phyloP scores from a whole-genome alignment of 2,329 filamentous ascomycete species.

The Helicocarpus griseus region DNA sequence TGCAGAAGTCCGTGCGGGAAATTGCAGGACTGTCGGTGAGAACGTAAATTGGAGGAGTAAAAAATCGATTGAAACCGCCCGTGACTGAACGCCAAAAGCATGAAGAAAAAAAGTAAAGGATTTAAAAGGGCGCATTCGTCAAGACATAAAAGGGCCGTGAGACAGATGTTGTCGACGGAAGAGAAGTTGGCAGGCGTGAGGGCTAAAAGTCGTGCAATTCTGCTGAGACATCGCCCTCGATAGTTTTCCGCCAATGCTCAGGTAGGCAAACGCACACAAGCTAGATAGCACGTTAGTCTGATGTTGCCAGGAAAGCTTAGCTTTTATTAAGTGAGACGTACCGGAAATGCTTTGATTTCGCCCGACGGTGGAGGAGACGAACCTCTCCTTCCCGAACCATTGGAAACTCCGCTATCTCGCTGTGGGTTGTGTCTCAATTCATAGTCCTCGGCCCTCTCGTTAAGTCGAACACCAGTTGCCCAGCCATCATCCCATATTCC shows the following conservation, averaged over 20 bases:
- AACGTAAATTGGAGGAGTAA: background rate
- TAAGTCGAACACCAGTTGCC: constrained; percentile 82
- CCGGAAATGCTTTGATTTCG: constrained; percentile 93
- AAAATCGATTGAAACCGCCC: constrained; percentile 1
- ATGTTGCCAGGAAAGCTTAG: background rate
- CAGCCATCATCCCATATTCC: constrained; percentile 99
- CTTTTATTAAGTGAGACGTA: constrained; percentile 14
- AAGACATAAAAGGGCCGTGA: constrained; percentile 26
- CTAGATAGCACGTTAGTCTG: constrained; percentile 8
- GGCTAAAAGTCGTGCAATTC: constrained; percentile 13
- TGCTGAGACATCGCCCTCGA: constrained; percentile 60
- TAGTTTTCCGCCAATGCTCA: constrained; percentile 93
- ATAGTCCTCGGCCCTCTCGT: constrained; percentile 82
- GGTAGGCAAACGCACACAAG: constrained; percentile 92
- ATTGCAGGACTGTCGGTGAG: no score
- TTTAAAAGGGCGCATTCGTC: constrained; percentile 24
- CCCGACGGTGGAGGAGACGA: constrained; percentile 57
- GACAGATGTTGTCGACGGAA: constrained; percentile 8
- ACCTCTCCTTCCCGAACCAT: constrained; percentile 55
- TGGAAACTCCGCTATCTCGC: constrained; percentile 87
- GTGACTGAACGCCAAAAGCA: constrained; percentile 10
- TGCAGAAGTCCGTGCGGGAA: no score
- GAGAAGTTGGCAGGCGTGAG: constrained; percentile 9
- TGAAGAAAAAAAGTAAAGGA: background rate
- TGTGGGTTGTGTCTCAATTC: constrained; percentile 66